phyloP scores from a whole-genome alignment of 306 rosid species.

The Sophora flavescens region DNA sequence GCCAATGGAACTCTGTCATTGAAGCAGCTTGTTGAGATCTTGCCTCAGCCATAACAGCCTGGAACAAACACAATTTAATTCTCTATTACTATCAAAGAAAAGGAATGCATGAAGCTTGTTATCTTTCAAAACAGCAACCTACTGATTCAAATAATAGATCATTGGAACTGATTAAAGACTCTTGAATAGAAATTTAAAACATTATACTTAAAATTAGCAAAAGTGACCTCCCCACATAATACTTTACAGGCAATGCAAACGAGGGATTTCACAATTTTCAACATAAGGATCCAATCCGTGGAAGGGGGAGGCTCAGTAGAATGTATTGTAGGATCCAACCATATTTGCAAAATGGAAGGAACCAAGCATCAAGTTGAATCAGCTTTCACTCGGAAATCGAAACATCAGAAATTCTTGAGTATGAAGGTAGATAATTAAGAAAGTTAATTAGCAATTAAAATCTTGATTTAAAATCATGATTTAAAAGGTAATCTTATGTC shows the following conservation, averaged over 20 bases:
- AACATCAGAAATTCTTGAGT: slow-evolving; percentile 33
- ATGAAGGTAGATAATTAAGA: slow-evolving; percentile 13
- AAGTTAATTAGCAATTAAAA: neutral
- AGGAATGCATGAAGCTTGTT: slow-evolving; percentile 25
- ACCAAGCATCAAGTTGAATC: slow-evolving; percentile 13
- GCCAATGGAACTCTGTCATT: slow-evolving; percentile 97
- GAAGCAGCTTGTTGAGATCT: slow-evolving; percentile 99
- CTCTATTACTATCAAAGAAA: slow-evolving; percentile 30
- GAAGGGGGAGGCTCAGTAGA: neutral
- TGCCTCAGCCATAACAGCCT: slow-evolving; percentile 99
- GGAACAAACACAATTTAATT: slow-evolving; percentile 45
- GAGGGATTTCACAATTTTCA: slow-evolving; percentile 15
- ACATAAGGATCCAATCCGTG: neutral
- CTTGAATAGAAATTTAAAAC: slow-evolving; percentile 23
- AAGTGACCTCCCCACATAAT: neutral
- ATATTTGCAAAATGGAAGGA: slow-evolving; percentile 22
- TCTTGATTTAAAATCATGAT: too few relatives aligned
- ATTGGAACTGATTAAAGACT: slow-evolving; percentile 17
- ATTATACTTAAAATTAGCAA: slow-evolving; percentile 10
- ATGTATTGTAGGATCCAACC: neutral
- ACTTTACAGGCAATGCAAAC: slow-evolving; percentile 11
- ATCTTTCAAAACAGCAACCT: slow-evolving; percentile 33
- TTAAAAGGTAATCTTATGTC: neutral
- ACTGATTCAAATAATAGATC: slow-evolving; percentile 21
- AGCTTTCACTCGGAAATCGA: neutral